Evolutionary conservation across 257 asterid species (phyloP), one percentile per base, ranked within the genome.

Genomic region (Eustoma russellianum): DNA sequence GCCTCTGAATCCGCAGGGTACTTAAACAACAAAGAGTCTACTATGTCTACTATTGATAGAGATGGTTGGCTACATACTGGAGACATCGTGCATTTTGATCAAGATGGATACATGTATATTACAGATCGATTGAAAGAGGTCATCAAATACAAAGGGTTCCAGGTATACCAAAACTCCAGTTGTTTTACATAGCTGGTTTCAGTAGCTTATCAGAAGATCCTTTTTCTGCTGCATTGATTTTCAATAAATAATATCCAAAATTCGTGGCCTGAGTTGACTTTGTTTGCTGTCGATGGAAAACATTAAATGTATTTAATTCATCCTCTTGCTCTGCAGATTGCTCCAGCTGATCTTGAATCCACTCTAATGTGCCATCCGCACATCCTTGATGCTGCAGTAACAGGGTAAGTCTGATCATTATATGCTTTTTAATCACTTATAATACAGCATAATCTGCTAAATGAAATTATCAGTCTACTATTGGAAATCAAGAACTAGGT

Each of bases 41-140:
- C 94, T 13, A 53, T 12, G 53, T 78, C 66, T 43, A 68, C 75
- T 14, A 61, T 89, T 24, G 95, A 81, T 60, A 70, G 70, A 63
- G 80, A 79, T 52, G 94, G 94, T 48, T 89, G 95, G 95, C 70
- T 89, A 56, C 97, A 59, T 49, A 89, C 95, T 1, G 97, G 97
- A 17, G 97, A 89, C 65, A 79, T 89, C 14, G 93, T 67, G 17
- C 79, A 66, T 70, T 85, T 89, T 60, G 97, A 89, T 77, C 61
- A 67, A 57, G 90, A 83, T 40, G 95, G 95, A 56, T 77, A 83
- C 61, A 57, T 89, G 50, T 83, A 71, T 24, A 71, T 89, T 35
- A 66, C 77, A 38, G 97, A 89, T 64, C 85, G 97, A 41, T 63
- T 86, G 79, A 89, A 89, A 70, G 97, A 89, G 66, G 28, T 81